Evolutionary conservation across 108 stramenopile genomes (phyloP).

Genomic region (Epipyxis sp.): DNA sequence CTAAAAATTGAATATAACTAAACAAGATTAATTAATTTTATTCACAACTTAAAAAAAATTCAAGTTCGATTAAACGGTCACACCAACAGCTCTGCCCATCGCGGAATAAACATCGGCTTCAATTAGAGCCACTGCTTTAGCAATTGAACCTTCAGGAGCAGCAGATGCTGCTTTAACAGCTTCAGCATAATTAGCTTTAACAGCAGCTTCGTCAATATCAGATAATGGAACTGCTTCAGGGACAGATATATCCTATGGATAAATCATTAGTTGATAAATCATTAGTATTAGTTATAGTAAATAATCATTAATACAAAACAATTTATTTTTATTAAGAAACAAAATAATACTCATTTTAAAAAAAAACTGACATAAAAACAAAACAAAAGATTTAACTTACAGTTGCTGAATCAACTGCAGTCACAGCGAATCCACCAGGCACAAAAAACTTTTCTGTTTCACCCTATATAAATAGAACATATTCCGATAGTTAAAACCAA

Average conservation of each 20-base stretch:
- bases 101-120: slow-evolving; percentile 87
- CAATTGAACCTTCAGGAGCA: slow-evolving; percentile 72
- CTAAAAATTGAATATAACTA: too few relatives aligned
- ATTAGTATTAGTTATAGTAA: too few relatives aligned
- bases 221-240: slow-evolving; percentile 92
- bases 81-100: slow-evolving; percentile 82
- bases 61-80: slow-evolving; percentile 22
- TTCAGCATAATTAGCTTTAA: slow-evolving; percentile 67
- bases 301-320: too few relatives aligned
- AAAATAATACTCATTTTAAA: too few relatives aligned
- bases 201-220: slow-evolving; percentile 78
- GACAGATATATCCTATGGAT: slow-evolving; percentile 80
- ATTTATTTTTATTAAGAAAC: too few relatives aligned
- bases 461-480: neutral
- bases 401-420: slow-evolving; percentile 79
- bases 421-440: slow-evolving; percentile 87
- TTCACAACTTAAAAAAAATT: too few relatives aligned
- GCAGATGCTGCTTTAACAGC: slow-evolving; percentile 68
- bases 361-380: neutral
- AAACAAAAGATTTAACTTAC: slow-evolving; percentile 57
- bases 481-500: slow-evolving; percentile 45
- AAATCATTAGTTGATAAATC: too few relatives aligned
- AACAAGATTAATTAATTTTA: too few relatives aligned
- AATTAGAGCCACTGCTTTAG: slow-evolving; percentile 86
- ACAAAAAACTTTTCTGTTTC: slow-evolving; percentile 95